Base-by-base conservation (phyloP, 192 early-diverging fungal genomes). In the Umbelopsis ramanniana region DNA sequence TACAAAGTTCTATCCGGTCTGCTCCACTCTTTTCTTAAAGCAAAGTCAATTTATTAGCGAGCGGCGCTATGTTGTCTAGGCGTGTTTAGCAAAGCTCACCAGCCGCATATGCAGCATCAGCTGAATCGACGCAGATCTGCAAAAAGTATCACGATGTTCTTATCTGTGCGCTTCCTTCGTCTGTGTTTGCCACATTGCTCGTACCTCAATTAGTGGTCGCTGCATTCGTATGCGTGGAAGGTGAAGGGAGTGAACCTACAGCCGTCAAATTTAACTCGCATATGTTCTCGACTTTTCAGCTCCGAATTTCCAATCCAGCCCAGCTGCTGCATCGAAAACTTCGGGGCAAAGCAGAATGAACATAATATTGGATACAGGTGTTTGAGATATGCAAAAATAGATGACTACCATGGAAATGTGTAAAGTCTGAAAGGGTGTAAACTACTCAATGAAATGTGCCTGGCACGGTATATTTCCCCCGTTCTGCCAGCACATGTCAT, bases 1-100 rank as follows among this genome's bases (percentile, higher is more conserved):
- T 88, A 79, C 90, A 91, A 33, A 91, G 77, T 57, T 91, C 90
- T 21, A 91, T 81, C 23, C 90, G 70, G 3, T 67, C 70, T 21
- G 88, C 90, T 2, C 89, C 85, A 46, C 83, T 81, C 23, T 80
- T 63, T 68, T 90, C 88, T 82, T 43, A 7, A 48, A 8, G 33
- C 29, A 63, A 37, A 37, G 33, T 3, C 14, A 19, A 37, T 29
- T 37, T 37, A 37, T n/a, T 17, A 33, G 7, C 26, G 14, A 29
- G 54, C 54, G 4, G 7, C 11, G 14, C 26, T 26, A 29, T 0
- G 6, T 63, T 29, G 19, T 1, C 26, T 2, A 6, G 3, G 17
- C 17, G n/a, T 17, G 33, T 63, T 63, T 6, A 43, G 40, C 6
- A 26, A 35, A 12, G 4, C 33, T 63, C 33, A 63, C 57, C 57